Conservation (phyloP, 2,329 filamentous ascomycete genomes). For the Monosporascus sp. region DNA sequence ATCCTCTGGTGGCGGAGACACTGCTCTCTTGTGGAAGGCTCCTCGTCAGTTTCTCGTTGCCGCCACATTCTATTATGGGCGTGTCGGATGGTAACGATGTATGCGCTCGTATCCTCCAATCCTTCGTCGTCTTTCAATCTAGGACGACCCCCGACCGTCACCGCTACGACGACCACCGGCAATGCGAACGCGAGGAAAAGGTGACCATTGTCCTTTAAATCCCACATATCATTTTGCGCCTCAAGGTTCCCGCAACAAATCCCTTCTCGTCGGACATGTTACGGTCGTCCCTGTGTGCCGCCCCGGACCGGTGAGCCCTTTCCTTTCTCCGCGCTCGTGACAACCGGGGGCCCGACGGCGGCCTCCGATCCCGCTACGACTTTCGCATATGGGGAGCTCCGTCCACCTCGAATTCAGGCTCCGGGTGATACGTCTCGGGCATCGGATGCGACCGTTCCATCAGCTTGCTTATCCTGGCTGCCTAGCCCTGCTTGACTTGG, state of each 20-base stretch:
- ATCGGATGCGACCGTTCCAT: constrained; percentile 1
- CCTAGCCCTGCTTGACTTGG: not conserved
- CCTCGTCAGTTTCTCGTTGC: not conserved
- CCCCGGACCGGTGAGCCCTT: not conserved
- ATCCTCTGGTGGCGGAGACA: no score
- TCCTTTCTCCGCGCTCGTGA: constrained; percentile 12
- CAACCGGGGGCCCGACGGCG: constrained; percentile 11
- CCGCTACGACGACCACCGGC: constrained; percentile 13
- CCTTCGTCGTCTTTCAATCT: constrained; percentile 1
- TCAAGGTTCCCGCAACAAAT: not conserved
- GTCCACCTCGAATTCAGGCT: constrained; percentile 17
- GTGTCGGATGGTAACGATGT: not conserved
- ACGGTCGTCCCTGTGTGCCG: not conserved
- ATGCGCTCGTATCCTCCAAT: not conserved
- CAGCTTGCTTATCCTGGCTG: not conserved
- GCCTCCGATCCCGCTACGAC: constrained; percentile 15
- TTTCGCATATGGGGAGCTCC: constrained; percentile 5
- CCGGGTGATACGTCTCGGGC: constrained; percentile 14
- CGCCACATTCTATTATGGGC: not conserved
- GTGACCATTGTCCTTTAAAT: constrained; percentile 10
- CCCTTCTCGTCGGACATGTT: constrained; percentile 1
- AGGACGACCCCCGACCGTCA: constrained; percentile 18
- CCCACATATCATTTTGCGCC: constrained; percentile 8
- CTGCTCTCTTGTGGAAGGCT: not conserved
- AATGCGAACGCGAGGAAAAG: constrained; percentile 9